phyloP scores from a whole-genome alignment of 2,329 filamentous ascomycete genomes.

The Exophiala lecanii-corni region DNA sequence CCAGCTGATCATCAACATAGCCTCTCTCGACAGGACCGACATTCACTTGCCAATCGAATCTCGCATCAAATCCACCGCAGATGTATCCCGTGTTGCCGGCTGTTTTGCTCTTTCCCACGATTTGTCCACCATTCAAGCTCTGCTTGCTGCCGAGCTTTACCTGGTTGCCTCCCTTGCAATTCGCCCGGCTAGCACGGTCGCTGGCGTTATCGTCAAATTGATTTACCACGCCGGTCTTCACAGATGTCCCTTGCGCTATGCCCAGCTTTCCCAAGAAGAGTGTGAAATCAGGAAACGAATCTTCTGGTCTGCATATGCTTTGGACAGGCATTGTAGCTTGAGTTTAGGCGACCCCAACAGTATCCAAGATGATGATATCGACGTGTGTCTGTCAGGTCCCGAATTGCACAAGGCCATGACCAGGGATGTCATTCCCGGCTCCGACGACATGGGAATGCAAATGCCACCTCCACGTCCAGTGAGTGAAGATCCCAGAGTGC shows the following conservation, averaged over 20 bases:
- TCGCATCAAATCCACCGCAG: conserved; percentile 36
- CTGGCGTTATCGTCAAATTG: conserved; percentile 44
- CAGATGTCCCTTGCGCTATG: conserved; percentile 49
- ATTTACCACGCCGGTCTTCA: conserved; percentile 50
- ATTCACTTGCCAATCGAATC: conserved; percentile 32
- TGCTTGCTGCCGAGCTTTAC: conserved; percentile 47
- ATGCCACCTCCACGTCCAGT: conserved; percentile 16
- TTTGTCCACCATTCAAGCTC: conserved; percentile 44
- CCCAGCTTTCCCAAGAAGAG: conserved; percentile 40
- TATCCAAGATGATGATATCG: conserved; percentile 40
- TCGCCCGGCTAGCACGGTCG: conserved; percentile 46
- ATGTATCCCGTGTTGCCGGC: conserved; percentile 29
- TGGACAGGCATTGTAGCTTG: conserved; percentile 40
- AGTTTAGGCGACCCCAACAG: conserved; percentile 38
- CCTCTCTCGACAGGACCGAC: conserved; percentile 33
- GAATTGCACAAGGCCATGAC: conserved; percentile 18
- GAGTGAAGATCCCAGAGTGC: conserved; percentile 9
- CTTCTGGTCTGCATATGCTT: conserved; percentile 40
- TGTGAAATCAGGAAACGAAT: conserved; percentile 39
- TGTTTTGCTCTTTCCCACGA: conserved; percentile 21
- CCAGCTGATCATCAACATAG: conserved; percentile 50
- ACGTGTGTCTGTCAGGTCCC: conserved; percentile 43
- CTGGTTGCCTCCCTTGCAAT: conserved; percentile 47
- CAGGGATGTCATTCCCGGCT: conserved; percentile 11
- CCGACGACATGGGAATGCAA: conserved; percentile 23